Percentiles rank a stretch among this genome's conserved stretches.
Conservation (phyloP, 257 asterid species). For the Leonotis leonurus region DNA sequence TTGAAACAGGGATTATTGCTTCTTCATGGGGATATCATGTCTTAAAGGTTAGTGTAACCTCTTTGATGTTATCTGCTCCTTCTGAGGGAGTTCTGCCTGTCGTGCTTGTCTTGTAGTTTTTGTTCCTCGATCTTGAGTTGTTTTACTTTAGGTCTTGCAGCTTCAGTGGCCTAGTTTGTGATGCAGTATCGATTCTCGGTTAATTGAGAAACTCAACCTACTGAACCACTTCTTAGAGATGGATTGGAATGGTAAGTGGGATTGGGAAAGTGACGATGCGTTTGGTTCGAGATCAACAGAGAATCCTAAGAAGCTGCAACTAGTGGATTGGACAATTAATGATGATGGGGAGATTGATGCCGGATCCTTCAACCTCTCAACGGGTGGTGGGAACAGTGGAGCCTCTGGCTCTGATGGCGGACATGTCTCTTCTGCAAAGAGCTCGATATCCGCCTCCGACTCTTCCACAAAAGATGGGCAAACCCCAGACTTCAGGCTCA, state of each 20-base stretch:
- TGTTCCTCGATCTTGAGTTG: not conserved
- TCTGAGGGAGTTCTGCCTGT: not conserved
- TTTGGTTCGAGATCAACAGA: slow-evolving; percentile 48
- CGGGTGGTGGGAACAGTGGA: slow-evolving; percentile 41
- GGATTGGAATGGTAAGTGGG: slow-evolving; percentile 82
- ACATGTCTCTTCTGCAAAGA: slow-evolving; percentile 66
- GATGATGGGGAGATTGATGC: slow-evolving; percentile 59
- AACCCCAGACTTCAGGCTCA: slow-evolving; percentile 38
- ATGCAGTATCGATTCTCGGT: slow-evolving; percentile 24
- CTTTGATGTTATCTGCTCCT: slow-evolving; percentile 8
- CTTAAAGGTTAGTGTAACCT: slow-evolving; percentile 10
- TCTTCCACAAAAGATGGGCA: slow-evolving; percentile 54
- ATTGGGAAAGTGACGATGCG: slow-evolving; percentile 50
- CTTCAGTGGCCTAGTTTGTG: slow-evolving; percentile 23
- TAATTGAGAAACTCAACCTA: slow-evolving; percentile 16
- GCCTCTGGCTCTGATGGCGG: slow-evolving; percentile 58
- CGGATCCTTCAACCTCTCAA: slow-evolving; percentile 59
- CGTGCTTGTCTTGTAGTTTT: too few relatives aligned
- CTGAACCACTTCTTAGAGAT: slow-evolving; percentile 42
- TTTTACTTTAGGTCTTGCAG: slow-evolving; percentile 16
- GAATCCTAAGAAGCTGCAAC: slow-evolving; percentile 52
- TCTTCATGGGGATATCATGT: slow-evolving; percentile 21
- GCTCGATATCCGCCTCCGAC: slow-evolving; percentile 73
- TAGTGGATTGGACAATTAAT: slow-evolving; percentile 59
- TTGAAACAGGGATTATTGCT: too few relatives aligned